These are phyloP conservation scores for Cercophora newfieldiana DNA, from an alignment of 495 filamentous ascomycete species.

Conservation along the genomic window DNA sequence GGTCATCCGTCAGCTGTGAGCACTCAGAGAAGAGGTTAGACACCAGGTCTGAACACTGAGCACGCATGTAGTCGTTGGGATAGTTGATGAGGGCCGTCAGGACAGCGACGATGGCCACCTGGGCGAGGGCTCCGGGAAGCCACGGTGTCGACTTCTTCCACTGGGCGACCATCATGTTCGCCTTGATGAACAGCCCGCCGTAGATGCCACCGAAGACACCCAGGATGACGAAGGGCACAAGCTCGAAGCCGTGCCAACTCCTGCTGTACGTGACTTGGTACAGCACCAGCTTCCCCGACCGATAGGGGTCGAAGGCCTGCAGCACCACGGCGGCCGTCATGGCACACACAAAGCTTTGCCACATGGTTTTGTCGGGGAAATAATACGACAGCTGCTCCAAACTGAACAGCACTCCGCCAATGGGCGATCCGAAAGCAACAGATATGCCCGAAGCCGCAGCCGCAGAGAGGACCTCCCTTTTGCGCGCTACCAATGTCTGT, in stretches of 20 bases:
- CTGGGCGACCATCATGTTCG: conserved; percentile 83
- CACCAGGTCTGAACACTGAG: conserved; percentile 88
- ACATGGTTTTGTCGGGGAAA: conserved; percentile 99
- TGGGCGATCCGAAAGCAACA: conserved; percentile 95
- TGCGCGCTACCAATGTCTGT: conserved; percentile 63
- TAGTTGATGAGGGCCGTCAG: conserved; percentile 89
- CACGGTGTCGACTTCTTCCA: conserved; percentile 70
- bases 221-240: conserved; percentile 83
- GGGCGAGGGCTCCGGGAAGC: conserved; percentile 65
- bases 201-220: conserved; percentile 91
- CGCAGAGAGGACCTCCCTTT: conserved; percentile 92
- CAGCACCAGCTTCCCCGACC: conserved; percentile 92
- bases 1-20: conserved; percentile 71
- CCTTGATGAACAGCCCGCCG: conserved; percentile 89
- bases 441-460: conserved; percentile 94
- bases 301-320: conserved; percentile 90
- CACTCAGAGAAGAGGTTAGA: conserved; percentile 93
- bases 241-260: conserved; percentile 93
- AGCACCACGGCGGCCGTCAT: conserved; percentile 95
- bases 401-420: conserved; percentile 90
- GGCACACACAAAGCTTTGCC: conserved; percentile 98
- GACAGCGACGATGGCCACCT: conserved; percentile 73
- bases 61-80: conserved; percentile 91
- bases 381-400: conserved; percentile 98
- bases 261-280: conserved; percentile 95